These are phyloP conservation scores for Physcomitrium patens DNA, from an alignment of 225 moss, liverwort and hornwort genomes.

Conservation along the genomic window DNA sequence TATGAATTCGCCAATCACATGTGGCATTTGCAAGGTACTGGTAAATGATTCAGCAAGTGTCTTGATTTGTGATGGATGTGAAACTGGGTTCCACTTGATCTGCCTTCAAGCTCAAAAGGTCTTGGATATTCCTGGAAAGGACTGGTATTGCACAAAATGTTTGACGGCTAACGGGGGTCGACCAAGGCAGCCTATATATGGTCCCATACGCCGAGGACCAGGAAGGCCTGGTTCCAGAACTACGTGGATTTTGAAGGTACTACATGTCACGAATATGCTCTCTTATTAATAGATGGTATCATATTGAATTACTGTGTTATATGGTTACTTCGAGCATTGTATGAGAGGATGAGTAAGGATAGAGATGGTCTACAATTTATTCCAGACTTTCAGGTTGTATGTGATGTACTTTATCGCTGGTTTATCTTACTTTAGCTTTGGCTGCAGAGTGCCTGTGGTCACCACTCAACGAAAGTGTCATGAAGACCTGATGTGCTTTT, in stretches of 20 bases:
- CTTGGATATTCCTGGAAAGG: slow-evolving; percentile 63
- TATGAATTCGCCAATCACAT: slow-evolving; percentile 69
- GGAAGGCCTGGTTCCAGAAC: slow-evolving; percentile 69
- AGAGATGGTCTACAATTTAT: neutral
- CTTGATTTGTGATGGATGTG: slow-evolving; percentile 90
- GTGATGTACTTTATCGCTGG: slow-evolving; percentile 11
- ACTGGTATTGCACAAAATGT: slow-evolving; percentile 89
- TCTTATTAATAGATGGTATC: slow-evolving; percentile 9
- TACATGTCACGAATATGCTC: slow-evolving; percentile 1
- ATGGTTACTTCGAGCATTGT: slow-evolving; percentile 7
- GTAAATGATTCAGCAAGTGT: slow-evolving; percentile 69
- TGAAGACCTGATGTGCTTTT: neutral
- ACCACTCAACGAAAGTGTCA: slow-evolving; percentile 27
- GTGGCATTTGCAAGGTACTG: slow-evolving; percentile 68
- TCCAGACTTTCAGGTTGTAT: neutral
- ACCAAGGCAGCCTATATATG: slow-evolving; percentile 74
- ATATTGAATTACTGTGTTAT: slow-evolving; percentile 13
- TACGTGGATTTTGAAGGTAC: slow-evolving; percentile 65
- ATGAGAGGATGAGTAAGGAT: slow-evolving; percentile 15
- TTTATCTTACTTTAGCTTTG: slow-evolving; percentile 27
- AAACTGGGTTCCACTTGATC: slow-evolving; percentile 73
- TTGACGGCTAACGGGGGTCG: slow-evolving; percentile 51
- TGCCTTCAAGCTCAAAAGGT: slow-evolving; percentile 68
- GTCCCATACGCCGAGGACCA: slow-evolving; percentile 74
- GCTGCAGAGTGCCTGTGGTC: slow-evolving; percentile 33